phyloP scores from a whole-genome alignment of 345 rosid species.

The Salix dunnii region DNA sequence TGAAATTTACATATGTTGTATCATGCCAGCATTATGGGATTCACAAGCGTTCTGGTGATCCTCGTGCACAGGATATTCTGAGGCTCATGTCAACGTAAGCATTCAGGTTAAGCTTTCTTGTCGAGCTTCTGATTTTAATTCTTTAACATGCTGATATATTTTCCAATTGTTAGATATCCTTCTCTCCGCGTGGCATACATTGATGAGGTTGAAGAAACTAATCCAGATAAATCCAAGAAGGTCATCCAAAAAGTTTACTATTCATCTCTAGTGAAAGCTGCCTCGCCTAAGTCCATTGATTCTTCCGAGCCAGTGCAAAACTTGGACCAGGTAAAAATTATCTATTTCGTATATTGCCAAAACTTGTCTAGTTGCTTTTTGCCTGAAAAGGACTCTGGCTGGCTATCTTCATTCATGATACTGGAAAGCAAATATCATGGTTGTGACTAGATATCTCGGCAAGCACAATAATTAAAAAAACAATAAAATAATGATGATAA shows the following conservation, averaged over 20 bases:
- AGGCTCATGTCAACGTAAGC: slow-evolving; percentile 83
- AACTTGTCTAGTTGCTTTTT: background rate
- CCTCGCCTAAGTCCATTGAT: slow-evolving; percentile 81
- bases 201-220: slow-evolving; percentile 94
- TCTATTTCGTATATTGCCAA: background rate
- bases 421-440: background rate
- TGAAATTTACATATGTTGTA: slow-evolving; percentile 92
- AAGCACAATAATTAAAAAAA: no score
- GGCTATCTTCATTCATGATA: background rate
- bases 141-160: slow-evolving; percentile 11
- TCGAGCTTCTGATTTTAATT: slow-evolving; percentile 3
- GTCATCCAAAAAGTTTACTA: slow-evolving; percentile 73
- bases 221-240: slow-evolving; percentile 58
- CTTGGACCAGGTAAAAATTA: slow-evolving; percentile 73
- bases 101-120: slow-evolving; percentile 4
- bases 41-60: slow-evolving; percentile 77
- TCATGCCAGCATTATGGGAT: slow-evolving; percentile 97
- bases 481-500: no score
- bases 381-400: background rate
- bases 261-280: slow-evolving; percentile 82
- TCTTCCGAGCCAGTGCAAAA: slow-evolving; percentile 74
- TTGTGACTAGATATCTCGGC: background rate
- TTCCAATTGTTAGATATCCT: slow-evolving; percentile 63
- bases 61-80: slow-evolving; percentile 83
- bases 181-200: slow-evolving; percentile 98